A percentile compares a stretch with the other conserved stretches of the same genome.
Conservation (phyloP, 176 grass and related monocot species). For the Oryza glumipatula region DNA sequence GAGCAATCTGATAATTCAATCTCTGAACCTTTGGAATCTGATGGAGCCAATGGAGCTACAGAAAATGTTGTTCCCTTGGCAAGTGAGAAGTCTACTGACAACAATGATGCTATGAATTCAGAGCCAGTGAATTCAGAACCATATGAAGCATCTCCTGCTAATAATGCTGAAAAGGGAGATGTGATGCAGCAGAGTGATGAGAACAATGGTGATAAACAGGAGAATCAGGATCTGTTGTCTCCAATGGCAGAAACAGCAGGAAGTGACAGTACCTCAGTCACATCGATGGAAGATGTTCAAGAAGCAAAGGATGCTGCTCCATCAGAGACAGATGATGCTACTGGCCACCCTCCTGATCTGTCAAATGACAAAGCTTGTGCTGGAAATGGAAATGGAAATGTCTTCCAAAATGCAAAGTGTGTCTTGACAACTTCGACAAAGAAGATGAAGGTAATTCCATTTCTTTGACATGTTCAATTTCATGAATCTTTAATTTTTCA, state of each 20-base stretch:
- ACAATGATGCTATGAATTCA: conserved; percentile 25
- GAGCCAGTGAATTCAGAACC: not conserved
- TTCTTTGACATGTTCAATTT: not conserved
- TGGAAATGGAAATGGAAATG: conserved; percentile 41
- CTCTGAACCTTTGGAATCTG: conserved; percentile 32
- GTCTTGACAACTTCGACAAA: conserved; percentile 33
- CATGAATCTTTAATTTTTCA: not conserved
- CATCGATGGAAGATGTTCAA: conserved; percentile 40
- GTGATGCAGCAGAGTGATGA: conserved; percentile 15
- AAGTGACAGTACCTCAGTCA: conserved; percentile 44
- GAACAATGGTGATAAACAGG: conserved; percentile 35
- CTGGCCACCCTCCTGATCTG: conserved; percentile 24
- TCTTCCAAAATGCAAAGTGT: conserved; percentile 32
- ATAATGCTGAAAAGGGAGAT: conserved; percentile 1
- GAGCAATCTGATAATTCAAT: not conserved
- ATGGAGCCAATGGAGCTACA: not conserved
- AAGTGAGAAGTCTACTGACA: conserved; percentile 25
- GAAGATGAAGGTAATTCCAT: conserved; percentile 47
- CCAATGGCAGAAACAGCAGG: conserved; percentile 25
- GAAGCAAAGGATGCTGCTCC: conserved; percentile 33
- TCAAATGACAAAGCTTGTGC: conserved; percentile 43
- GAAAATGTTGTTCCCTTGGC: not conserved
- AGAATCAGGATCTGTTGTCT: conserved; percentile 33
- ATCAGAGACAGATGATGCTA: conserved; percentile 42
- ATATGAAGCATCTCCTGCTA: conserved; percentile 8